Percentiles rank a stretch among this genome's conserved stretches.
Evolutionary conservation across 495 filamentous ascomycete species (phyloP).

Genomic region (Rhizodiscina lignyota): DNA sequence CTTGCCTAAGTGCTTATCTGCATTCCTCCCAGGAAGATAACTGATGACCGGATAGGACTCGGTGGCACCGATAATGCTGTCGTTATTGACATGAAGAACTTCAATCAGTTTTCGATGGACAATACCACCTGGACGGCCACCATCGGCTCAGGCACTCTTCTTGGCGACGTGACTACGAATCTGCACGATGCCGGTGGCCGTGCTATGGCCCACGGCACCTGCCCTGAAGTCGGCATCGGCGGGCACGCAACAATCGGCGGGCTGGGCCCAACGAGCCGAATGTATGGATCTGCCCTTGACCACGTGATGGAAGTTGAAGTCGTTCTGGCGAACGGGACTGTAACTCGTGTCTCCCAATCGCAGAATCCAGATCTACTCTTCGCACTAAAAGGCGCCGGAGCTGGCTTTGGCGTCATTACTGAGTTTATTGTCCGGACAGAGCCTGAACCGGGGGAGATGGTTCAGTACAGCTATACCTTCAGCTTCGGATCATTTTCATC

Average conservation of each 20-base stretch:
- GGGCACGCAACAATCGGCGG: slow-evolving; percentile 29
- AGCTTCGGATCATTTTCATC: slow-evolving; percentile 19
- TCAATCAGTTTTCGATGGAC: slow-evolving; percentile 29
- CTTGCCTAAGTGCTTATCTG: background rate
- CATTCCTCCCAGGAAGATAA: background rate
- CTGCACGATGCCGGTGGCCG: slow-evolving; percentile 13
- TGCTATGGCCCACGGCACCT: slow-evolving; percentile 18
- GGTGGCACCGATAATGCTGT: slow-evolving; percentile 28
- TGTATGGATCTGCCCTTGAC: slow-evolving; percentile 37
- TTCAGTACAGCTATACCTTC: slow-evolving; percentile 24
- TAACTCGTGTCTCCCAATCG: slow-evolving; percentile 14
- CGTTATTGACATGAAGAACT: slow-evolving; percentile 27
- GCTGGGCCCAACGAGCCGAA: slow-evolving; percentile 34
- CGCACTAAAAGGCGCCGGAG: slow-evolving; percentile 31
- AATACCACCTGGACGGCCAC: slow-evolving; percentile 11
- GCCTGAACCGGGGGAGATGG: slow-evolving; percentile 15
- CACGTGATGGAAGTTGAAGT: slow-evolving; percentile 31
- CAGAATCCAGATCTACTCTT: slow-evolving; percentile 13
- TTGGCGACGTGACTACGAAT: slow-evolving; percentile 13
- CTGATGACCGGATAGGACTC: slow-evolving; percentile 18
- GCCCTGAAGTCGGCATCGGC: slow-evolving; percentile 15
- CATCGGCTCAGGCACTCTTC: slow-evolving; percentile 13
- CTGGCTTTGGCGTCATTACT: slow-evolving; percentile 31
- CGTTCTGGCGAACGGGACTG: slow-evolving; percentile 11
- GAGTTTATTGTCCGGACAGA: slow-evolving; percentile 30